These are phyloP conservation scores for Aspergillus niger DNA, from an alignment of 2,329 filamentous ascomycete genomes.

Conservation along the genomic window DNA sequence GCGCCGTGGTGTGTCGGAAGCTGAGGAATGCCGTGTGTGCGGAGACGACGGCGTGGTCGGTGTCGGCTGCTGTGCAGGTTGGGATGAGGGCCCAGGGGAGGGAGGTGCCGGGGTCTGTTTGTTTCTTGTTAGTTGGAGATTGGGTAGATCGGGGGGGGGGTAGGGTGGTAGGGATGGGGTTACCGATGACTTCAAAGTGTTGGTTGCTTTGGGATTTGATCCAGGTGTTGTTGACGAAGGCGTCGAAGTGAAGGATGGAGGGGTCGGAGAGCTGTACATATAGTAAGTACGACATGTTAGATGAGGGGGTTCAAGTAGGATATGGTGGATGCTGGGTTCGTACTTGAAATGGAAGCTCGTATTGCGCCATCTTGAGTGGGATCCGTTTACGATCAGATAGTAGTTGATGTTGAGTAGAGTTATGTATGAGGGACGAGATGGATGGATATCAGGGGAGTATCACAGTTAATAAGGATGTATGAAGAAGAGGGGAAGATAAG, in stretches of 20 bases:
- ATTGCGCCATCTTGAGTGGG: conserved; percentile 33
- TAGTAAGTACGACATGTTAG: background rate
- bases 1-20: conserved; percentile 62
- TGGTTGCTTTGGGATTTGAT: conserved; percentile 49
- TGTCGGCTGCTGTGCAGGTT: conserved; percentile 56
- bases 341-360: conserved; percentile 44
- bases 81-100: conserved; percentile 55
- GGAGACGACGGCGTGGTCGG: conserved; percentile 60
- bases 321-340: background rate
- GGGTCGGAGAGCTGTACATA: conserved; percentile 49
- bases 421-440: no score
- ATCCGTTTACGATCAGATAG: no score
- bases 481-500: no score
- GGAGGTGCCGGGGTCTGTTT: conserved; percentile 54
- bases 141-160: background rate
- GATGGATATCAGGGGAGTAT: no score
- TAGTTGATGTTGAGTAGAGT: no score
- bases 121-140: background rate
- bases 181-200: conserved; percentile 55
- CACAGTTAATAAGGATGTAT: no score
- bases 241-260: conserved; percentile 53
- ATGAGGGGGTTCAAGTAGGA: background rate
- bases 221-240: conserved; percentile 54
- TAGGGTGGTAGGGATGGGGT: background rate
- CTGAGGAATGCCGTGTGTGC: conserved; percentile 63